These are phyloP conservation scores for Ceratocystis alfenasii DNA, from an alignment of 2,329 filamentous ascomycete species.

Conservation along the genomic window DNA sequence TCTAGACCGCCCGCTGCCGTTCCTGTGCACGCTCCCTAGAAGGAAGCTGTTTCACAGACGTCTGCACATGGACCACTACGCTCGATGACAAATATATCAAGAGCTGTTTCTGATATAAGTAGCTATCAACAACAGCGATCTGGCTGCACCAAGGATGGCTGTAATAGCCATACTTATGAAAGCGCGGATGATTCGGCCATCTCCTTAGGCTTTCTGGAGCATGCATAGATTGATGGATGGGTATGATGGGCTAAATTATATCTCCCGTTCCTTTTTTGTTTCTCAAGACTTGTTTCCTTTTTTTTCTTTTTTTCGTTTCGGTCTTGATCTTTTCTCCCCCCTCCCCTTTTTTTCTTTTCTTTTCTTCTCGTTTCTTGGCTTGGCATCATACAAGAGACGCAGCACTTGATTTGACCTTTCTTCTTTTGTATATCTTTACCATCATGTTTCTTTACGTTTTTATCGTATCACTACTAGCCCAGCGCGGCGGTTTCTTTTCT, in stretches of 20 bases:
- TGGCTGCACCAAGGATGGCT: not conserved
- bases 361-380: not conserved
- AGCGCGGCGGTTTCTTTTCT: slow-evolving; percentile 7
- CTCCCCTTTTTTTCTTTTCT: not conserved
- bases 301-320: not conserved
- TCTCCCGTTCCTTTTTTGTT: not conserved
- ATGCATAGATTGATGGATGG: not conserved
- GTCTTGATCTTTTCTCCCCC: not conserved
- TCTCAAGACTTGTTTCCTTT: not conserved
- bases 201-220: not conserved
- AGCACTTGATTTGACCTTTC: slow-evolving; percentile 2
- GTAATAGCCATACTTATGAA: not conserved
- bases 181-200: not conserved
- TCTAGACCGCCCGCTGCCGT: slow-evolving; percentile 17
- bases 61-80: not conserved
- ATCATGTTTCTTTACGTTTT: slow-evolving; percentile 1
- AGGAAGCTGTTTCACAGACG: slow-evolving; percentile 14
- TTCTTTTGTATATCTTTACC: slow-evolving; percentile 12
- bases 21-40: slow-evolving; percentile 21
- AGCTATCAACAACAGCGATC: not conserved
- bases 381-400: not conserved
- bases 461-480: slow-evolving; percentile 4
- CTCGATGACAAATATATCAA: not conserved
- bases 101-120: not conserved
- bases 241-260: not conserved